These are phyloP conservation scores for Harrya chromipes DNA, from an alignment of 768 basidiomycete genomes.

Conservation along the genomic window DNA sequence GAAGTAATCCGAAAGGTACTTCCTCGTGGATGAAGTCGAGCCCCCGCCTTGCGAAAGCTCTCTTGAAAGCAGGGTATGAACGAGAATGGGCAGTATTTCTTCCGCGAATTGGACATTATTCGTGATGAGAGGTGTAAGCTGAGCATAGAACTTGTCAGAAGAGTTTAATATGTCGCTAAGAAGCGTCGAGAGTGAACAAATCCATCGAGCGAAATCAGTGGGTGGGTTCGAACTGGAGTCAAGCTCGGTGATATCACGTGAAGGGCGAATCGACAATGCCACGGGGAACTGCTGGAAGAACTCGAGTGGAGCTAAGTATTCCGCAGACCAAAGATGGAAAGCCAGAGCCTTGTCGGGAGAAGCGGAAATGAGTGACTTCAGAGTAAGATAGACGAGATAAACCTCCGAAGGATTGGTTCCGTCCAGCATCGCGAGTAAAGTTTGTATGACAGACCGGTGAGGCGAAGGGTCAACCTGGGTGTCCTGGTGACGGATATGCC, in stretches of 20 bases:
- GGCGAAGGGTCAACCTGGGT: constrained; percentile 29
- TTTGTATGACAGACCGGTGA: constrained; percentile 49
- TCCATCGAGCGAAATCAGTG: constrained; percentile 59
- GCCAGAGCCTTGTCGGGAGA: constrained; percentile 29
- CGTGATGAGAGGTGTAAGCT: constrained; percentile 57
- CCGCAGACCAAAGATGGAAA: constrained; percentile 34
- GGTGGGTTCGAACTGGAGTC: constrained; percentile 37
- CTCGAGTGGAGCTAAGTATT: constrained; percentile 44
- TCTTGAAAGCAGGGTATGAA: constrained; percentile 59
- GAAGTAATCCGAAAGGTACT: constrained; percentile 23
- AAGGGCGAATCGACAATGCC: constrained; percentile 29
- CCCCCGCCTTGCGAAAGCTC: constrained; percentile 15
- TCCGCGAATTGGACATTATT: constrained; percentile 58
- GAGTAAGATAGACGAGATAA: constrained; percentile 58
- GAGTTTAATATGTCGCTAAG: constrained; percentile 57
- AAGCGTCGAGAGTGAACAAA: constrained; percentile 52
- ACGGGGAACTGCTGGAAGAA: constrained; percentile 48
- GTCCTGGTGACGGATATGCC: constrained; percentile 10
- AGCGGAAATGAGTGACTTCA: constrained; percentile 54
- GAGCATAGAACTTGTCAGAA: constrained; percentile 62
- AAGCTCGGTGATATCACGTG: constrained; percentile 37
- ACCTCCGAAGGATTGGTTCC: constrained; percentile 46
- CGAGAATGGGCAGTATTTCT: constrained; percentile 68
- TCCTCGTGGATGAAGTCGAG: constrained; percentile 6
- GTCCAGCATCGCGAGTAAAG: constrained; percentile 58